These are phyloP conservation scores for Nannochloris sp. DNA, from an alignment of 139 green algal species.

Conservation along the genomic window DNA sequence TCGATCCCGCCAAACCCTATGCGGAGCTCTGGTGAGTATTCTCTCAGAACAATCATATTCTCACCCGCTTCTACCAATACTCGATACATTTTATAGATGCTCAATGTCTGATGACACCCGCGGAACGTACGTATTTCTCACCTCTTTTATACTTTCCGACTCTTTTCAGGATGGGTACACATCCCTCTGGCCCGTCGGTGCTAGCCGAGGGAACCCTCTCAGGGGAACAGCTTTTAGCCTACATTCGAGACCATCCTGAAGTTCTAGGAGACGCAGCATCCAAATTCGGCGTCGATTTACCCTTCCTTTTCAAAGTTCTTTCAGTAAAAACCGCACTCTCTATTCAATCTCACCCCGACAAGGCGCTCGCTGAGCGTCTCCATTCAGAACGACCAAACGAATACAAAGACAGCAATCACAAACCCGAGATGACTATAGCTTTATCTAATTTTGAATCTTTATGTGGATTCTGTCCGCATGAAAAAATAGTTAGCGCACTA, in stretches of 20 bases:
- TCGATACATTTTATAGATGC: too few species aligned
- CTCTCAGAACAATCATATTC: neutral
- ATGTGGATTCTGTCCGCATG: slow-evolving; percentile 71
- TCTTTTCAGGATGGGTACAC: slow-evolving; percentile 82
- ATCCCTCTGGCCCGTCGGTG: slow-evolving; percentile 76
- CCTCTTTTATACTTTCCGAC: neutral
- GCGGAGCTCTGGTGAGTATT: slow-evolving; percentile 86
- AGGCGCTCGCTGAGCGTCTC: slow-evolving; percentile 81
- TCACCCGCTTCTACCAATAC: too few species aligned
- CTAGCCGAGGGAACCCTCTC: slow-evolving; percentile 31
- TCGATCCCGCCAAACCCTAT: slow-evolving; percentile 72
- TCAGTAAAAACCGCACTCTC: slow-evolving; percentile 88
- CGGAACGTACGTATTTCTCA: too few species aligned
- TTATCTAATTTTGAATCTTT: slow-evolving; percentile 86
- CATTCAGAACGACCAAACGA: slow-evolving; percentile 71
- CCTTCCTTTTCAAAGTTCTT: slow-evolving; percentile 98
- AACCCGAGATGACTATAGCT: slow-evolving; percentile 97
- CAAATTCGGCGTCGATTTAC: slow-evolving; percentile 69
- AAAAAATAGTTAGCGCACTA: slow-evolving; percentile 47
- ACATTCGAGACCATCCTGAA: slow-evolving; percentile 57
- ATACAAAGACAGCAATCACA: slow-evolving; percentile 98
- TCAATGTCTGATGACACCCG: too few species aligned
- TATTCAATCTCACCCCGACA: slow-evolving; percentile 98
- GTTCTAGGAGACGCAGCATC: slow-evolving; percentile 56
- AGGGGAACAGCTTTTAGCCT: slow-evolving; percentile 39